Base-by-base conservation (phyloP, 805 yeast species). In the Wickerhamiella siamensis region DNA sequence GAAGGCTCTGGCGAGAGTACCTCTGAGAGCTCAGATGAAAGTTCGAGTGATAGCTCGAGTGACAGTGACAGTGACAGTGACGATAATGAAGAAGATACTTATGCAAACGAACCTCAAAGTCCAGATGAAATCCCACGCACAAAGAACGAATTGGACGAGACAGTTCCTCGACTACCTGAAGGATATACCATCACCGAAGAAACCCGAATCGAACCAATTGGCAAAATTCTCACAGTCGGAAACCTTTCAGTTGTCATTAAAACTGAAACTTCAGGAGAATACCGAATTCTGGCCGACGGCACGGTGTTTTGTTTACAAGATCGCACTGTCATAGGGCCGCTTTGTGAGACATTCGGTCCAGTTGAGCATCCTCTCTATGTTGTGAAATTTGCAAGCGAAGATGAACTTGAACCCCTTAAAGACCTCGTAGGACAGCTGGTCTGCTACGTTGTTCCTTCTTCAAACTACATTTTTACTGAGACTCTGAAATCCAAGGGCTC, bases 321-420 rank as follows among this genome's bases (percentile, higher is more conserved):
- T 55, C 67, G 79, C 36, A 67, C 72, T 2, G 61, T 79, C 1
- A 52, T 91, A 14, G 97, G 97, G 0, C 77, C 79, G 1, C 62
- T 88, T 8, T 80, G 75, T 54, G 98, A 91, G 58, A 83, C 84
- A 0, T 84, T 91, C 64, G 98, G 98, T 0, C 79, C 83, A 9
- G 69, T 91, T 4, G 80, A 82, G 47, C 60, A 73, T 16, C 98
- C 99, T 0, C 65, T 78, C 36, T 87, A 84, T 57, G 68, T 94
- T 32, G 79, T 91, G 1, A 75, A 77, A 44, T 75, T 83, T 55
- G 70, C 72, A 43, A 48, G 66, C 1, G 65, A 63, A 0, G 78
- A 71, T 29, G 73, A 69, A 35, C 60, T 71, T 18, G 69, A 64
- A 15, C 60, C 59, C n/a, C 66, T 72, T 43, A 63, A 65, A 39